Conservation (phyloP, 306 rosid genomes). For the Quercus aquifolioides region DNA sequence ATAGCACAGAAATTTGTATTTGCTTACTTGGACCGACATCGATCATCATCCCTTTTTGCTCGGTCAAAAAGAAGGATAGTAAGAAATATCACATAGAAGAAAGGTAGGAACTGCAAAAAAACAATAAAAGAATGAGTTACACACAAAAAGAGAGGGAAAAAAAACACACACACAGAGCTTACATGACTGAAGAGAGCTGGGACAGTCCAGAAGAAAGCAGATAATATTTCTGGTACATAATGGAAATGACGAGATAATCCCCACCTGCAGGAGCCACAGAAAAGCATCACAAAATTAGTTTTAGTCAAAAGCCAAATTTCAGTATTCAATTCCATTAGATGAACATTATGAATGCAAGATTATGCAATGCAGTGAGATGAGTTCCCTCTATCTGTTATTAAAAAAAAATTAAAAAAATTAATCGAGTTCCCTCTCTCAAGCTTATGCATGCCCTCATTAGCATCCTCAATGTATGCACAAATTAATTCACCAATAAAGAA, state of each 20-base stretch:
- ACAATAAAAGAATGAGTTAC: background rate
- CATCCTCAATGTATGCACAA: background rate
- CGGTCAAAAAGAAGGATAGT: too few species aligned
- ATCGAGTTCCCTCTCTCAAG: background rate
- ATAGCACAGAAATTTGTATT: background rate
- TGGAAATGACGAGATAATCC: constrained; percentile 96
- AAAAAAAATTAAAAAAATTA: too few species aligned
- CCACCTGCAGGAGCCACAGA: constrained; percentile 72
- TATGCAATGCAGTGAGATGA: background rate
- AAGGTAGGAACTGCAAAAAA: constrained; percentile 68
- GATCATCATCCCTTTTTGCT: too few species aligned
- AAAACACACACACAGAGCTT: constrained; percentile 17
- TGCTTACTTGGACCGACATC: too few species aligned
- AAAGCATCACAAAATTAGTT: constrained; percentile 9
- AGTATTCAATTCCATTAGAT: background rate
- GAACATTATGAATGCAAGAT: background rate
- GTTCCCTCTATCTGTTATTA: background rate
- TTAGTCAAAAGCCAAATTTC: background rate
- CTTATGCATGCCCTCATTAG: background rate
- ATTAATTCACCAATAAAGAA: background rate
- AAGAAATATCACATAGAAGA: too few species aligned
- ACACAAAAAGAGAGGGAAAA: background rate
- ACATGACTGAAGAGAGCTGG: constrained; percentile 93
- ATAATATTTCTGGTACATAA: constrained; percentile 90
- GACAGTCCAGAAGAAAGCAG: constrained; percentile 97